A percentile compares a stretch with the other conserved stretches of the same genome.
These are phyloP conservation scores for Neurospora sp. DNA, from an alignment of 495 filamentous ascomycete genomes.

Conservation along the genomic window DNA sequence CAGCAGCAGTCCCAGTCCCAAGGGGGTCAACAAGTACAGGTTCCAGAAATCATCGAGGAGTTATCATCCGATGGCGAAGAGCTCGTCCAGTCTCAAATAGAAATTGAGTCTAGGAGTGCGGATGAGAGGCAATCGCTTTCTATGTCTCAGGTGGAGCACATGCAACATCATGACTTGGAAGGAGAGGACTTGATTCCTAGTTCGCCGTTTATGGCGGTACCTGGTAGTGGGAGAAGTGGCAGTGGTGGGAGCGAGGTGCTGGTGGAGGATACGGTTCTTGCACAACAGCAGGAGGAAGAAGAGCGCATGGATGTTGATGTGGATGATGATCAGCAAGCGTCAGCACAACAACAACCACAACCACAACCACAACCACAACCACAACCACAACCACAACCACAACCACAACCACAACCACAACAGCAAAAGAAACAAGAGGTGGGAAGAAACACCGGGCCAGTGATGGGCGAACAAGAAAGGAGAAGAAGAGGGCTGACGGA, in stretches of 20 bases:
- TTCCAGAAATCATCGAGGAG: not conserved
- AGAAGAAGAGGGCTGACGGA: not conserved
- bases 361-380: not conserved
- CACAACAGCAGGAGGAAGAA: conserved; percentile 6
- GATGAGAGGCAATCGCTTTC: not conserved
- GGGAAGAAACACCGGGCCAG: not conserved
- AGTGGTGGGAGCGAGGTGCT: not conserved
- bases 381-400: not conserved
- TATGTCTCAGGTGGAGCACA: not conserved
- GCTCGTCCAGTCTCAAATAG: not conserved
- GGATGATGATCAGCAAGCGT: not conserved
- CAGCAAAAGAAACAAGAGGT: not conserved
- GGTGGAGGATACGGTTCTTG: not conserved
- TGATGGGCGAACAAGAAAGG: not conserved
- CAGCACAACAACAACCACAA: not conserved
- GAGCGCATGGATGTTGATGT: not conserved
- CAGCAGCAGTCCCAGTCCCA: not conserved
- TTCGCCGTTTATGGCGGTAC: not conserved
- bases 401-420: not conserved
- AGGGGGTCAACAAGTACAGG: not conserved
- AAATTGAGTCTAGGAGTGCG: not conserved
- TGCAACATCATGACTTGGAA: not conserved
- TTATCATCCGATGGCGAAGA: not conserved
- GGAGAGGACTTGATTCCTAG: not conserved
- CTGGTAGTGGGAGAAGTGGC: not conserved